Conservation (phyloP, 108 stramenopile genomes). For the Chaetoceros tenuissimus region DNA sequence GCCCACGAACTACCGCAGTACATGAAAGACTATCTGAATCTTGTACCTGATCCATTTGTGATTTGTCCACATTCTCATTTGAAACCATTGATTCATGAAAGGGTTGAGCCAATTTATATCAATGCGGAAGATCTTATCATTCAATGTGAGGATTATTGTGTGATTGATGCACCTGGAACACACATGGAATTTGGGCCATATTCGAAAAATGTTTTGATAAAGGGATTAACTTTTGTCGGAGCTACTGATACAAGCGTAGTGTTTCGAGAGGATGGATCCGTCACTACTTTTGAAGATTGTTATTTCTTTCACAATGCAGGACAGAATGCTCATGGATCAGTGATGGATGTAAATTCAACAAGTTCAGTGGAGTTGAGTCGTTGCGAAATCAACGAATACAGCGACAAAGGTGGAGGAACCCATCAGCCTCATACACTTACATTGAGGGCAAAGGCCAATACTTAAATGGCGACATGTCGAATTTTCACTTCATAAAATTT, state of each 20-base stretch:
- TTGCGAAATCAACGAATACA: not conserved
- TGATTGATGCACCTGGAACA: slow-evolving; percentile 48
- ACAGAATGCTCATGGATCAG: slow-evolving; percentile 27
- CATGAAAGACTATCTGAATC: not conserved
- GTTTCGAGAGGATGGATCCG: slow-evolving; percentile 69
- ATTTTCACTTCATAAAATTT: too few species aligned
- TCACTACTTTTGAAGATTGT: slow-evolving; percentile 68
- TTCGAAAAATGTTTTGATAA: slow-evolving; percentile 53
- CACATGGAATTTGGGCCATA: slow-evolving; percentile 78
- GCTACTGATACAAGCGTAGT: slow-evolving; percentile 51
- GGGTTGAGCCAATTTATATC: slow-evolving; percentile 50
- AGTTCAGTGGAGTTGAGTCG: slow-evolving; percentile 8
- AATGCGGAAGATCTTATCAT: slow-evolving; percentile 75
- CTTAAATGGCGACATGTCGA: too few species aligned
- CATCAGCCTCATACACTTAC: too few species aligned
- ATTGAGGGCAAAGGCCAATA: too few species aligned
- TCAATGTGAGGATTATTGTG: slow-evolving; percentile 50
- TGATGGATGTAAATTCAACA: slow-evolving; percentile 74
- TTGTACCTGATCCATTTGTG: slow-evolving; percentile 22
- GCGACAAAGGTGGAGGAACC: too few species aligned
- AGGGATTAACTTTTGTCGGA: slow-evolving; percentile 56
- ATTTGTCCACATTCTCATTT: slow-evolving; percentile 65
- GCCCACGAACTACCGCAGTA: not conserved
- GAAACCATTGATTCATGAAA: slow-evolving; percentile 10
- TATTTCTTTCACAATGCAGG: slow-evolving; percentile 51